Percentiles rank a stretch among this genome's conserved stretches.
Evolutionary conservation across 1,284 basidiomycete genomes (phyloP).

Genomic region (Rhodotorula sp.): DNA sequence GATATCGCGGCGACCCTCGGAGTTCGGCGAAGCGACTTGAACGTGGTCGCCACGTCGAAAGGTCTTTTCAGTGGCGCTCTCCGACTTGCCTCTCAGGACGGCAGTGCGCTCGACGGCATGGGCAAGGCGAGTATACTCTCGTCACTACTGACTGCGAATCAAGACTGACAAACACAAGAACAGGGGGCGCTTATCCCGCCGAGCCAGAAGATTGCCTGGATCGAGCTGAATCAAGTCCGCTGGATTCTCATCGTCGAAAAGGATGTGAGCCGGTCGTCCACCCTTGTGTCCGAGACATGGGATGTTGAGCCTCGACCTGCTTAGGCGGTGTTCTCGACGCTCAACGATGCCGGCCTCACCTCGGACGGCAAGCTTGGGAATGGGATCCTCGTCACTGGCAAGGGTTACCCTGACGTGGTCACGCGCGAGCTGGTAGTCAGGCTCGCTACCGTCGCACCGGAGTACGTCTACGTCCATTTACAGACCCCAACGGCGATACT

Average conservation of each 20-base stretch:
- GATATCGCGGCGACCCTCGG: conserved; percentile 78
- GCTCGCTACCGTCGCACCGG: conserved; percentile 64
- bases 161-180: fast-evolving
- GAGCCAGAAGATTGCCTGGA: conserved; percentile 63
- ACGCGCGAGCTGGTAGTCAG: conserved; percentile 75
- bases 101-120: conserved; percentile 53
- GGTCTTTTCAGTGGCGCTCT: conserved; percentile 74
- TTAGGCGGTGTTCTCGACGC: conserved; percentile 82
- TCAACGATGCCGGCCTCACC: conserved; percentile 61
- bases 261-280: conserved; percentile 60
- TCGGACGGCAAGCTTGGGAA: conserved; percentile 56
- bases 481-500: neutral
- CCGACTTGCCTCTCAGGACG: conserved; percentile 59
- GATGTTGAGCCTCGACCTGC: neutral
- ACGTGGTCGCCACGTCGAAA: conserved; percentile 82
- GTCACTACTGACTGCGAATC: neutral
- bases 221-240: conserved; percentile 58
- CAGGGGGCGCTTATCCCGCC: conserved; percentile 73
- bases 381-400: conserved; percentile 76
- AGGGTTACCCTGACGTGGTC: conserved; percentile 88
- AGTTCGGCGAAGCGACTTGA: conserved; percentile 68
- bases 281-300: neutral
- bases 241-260: conserved; percentile 90
- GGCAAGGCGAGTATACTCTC: neutral
- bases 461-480: conserved; percentile 32